Evolutionary conservation across 306 rosid genomes (phyloP).

Genomic region (Lablab purpureus): DNA sequence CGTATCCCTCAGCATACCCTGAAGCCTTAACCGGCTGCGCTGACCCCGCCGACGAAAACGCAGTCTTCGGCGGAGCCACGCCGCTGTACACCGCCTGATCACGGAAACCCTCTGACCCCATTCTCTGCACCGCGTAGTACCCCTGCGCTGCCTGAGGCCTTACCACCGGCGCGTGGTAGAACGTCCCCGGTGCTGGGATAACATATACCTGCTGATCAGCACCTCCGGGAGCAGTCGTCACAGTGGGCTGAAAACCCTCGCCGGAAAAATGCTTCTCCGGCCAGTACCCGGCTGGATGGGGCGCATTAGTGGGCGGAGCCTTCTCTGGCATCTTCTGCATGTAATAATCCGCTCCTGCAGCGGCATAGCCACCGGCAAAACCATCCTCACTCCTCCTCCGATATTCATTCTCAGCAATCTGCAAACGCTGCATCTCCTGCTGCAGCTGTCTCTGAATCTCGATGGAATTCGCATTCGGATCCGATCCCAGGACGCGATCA

Average conservation of each 20-base stretch:
- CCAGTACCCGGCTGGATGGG: constrained; percentile 60
- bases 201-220: constrained; percentile 66
- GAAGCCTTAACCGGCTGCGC: constrained; percentile 53
- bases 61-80: constrained; percentile 30
- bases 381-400: constrained; percentile 67
- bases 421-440: constrained; percentile 71
- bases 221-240: constrained; percentile 51
- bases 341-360: constrained; percentile 55
- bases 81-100: constrained; percentile 72
- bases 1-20: constrained; percentile 61
- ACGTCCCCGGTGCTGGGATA: constrained; percentile 59
- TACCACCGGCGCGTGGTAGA: constrained; percentile 61
- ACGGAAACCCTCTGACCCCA: constrained; percentile 69
- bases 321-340: constrained; percentile 65
- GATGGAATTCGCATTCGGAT: constrained; percentile 46
- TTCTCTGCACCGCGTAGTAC: constrained; percentile 69
- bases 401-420: constrained; percentile 64
- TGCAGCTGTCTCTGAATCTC: constrained; percentile 79
- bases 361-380: constrained; percentile 51
- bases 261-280: constrained; percentile 65
- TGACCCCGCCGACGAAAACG: constrained; percentile 46
- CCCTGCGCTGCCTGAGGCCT: constrained; percentile 64
- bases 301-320: constrained; percentile 38
- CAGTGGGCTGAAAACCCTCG: constrained; percentile 54
- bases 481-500: constrained; percentile 56